Evolutionary conservation across 768 basidiomycete genomes (phyloP), one percentile per base, ranked within the genome.

Genomic region (Pulveroboletus sp.): DNA sequence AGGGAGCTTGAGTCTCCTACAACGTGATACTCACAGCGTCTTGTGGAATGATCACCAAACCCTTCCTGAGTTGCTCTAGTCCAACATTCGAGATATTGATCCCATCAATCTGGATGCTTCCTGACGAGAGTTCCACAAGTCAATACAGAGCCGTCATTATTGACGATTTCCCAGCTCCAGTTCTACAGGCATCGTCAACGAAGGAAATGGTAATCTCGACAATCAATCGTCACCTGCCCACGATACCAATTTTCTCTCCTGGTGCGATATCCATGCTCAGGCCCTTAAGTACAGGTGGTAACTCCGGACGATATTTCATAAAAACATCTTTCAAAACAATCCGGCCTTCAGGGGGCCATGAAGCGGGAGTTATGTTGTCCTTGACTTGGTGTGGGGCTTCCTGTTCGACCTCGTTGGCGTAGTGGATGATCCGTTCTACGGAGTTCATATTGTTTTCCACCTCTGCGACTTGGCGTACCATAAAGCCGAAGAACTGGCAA

Each of bases 371-470:
- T 55, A 78, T 80, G 23, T 65, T 72, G 14, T 82, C 83, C 0
- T 81, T 74, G 16, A 86, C 66, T 34, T 83, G 76, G 58, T 87
- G 81, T 1, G 86, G 77, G 2, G 86, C 79, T 67, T 94, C 92
- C 64, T 93, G 86, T 63, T 93, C 90, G 16, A 96, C 73, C 24
- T 82, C 77, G 17, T 78, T 77, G 35, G 85, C 83, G 59, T 96
- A 96, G 63, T 92, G 80, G 4, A 91, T 71, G 16, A 97, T 75
- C 22, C 93, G 85, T 63, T 90, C 88, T 8, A 89, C 86, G n/a
- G 83, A 81, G 63, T 92, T 92, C 89, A 94, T 93, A 67, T 93
- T 80, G 66, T 96, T 95, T 67, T 95, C 92, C 11, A 93, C 85
- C 63, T 94, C 92, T 3, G 87, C 83, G 32, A 75, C 76, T 67